Percentiles rank a stretch among this genome's conserved stretches.
Conservation (phyloP, 176 grass and related monocot genomes). For the Aegilops tauschii region DNA sequence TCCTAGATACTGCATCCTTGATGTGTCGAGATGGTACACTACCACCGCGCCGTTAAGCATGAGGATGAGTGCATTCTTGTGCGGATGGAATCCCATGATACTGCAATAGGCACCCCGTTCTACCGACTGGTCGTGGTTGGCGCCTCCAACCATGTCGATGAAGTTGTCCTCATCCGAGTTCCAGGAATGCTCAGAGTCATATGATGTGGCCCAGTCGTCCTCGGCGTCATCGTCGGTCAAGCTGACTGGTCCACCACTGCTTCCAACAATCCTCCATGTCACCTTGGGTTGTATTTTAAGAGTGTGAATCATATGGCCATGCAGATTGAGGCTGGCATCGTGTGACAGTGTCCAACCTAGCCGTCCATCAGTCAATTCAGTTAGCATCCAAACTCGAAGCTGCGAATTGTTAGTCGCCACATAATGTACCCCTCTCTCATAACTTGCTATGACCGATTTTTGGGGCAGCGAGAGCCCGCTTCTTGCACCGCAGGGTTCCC, state of each 20-base stretch:
- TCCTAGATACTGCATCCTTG: background rate
- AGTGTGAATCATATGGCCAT: background rate
- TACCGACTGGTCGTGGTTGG: background rate
- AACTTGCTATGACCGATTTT: background rate
- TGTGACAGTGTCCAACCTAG: background rate
- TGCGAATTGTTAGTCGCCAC: background rate
- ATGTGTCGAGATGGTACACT: background rate
- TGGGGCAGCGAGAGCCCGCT: background rate
- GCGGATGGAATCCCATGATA: background rate
- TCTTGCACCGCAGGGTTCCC: background rate
- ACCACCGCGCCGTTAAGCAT: background rate
- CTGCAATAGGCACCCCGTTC: background rate
- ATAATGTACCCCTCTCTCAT: conserved; percentile 3
- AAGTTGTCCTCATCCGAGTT: background rate
- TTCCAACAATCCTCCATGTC: background rate
- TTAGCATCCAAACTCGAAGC: background rate
- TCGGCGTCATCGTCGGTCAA: background rate
- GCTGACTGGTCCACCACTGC: background rate
- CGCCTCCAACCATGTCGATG: background rate
- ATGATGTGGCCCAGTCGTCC: background rate
- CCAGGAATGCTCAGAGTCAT: background rate
- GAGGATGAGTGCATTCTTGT: background rate
- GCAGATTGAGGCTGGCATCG: background rate
- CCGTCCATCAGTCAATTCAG: background rate
- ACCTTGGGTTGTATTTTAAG: background rate